Percentiles rank a stretch among this genome's conserved stretches.
Evolutionary conservation across 495 filamentous ascomycete species (phyloP).

Genomic region (Filosporella fistucella): DNA sequence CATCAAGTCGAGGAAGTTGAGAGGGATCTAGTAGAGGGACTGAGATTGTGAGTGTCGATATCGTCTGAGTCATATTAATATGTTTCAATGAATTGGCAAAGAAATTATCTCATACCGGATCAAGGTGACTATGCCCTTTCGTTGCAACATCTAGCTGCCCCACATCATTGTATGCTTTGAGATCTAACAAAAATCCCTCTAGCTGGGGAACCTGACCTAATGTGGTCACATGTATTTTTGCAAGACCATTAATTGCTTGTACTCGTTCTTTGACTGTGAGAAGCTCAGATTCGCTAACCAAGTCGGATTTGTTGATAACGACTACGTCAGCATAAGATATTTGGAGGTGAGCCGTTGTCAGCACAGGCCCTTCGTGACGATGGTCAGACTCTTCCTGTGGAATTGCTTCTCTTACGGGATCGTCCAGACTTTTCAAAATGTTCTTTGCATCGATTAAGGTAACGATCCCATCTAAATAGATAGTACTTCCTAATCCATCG

Average conservation of each 20-base stretch:
- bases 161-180: slow-evolving; percentile 89
- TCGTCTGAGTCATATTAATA: slow-evolving; percentile 49
- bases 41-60: slow-evolving; percentile 75
- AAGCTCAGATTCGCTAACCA: slow-evolving; percentile 69
- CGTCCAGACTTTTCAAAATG: slow-evolving; percentile 73
- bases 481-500: slow-evolving; percentile 85
- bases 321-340: slow-evolving; percentile 97
- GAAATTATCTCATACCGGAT: slow-evolving; percentile 52
- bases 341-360: slow-evolving; percentile 92
- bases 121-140: slow-evolving; percentile 75
- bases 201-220: slow-evolving; percentile 75
- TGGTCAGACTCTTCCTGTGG: slow-evolving; percentile 45
- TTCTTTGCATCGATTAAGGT: slow-evolving; percentile 96
- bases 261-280: slow-evolving; percentile 61
- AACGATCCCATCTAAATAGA: slow-evolving; percentile 95
- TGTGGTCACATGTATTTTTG: slow-evolving; percentile 75
- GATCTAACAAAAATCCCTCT: slow-evolving; percentile 79
- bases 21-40: slow-evolving; percentile 48
- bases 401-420: slow-evolving; percentile 50
- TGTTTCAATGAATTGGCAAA: neutral
- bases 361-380: slow-evolving; percentile 53
- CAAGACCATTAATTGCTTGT: slow-evolving; percentile 81
- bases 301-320: slow-evolving; percentile 89
- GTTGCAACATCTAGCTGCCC: slow-evolving; percentile 57
- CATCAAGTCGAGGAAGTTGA: slow-evolving; percentile 61